Percentiles rank a stretch among this genome's conserved stretches.
phyloP scores from a whole-genome alignment of 108 stramenopile species.

The Skeletonema potamos region DNA sequence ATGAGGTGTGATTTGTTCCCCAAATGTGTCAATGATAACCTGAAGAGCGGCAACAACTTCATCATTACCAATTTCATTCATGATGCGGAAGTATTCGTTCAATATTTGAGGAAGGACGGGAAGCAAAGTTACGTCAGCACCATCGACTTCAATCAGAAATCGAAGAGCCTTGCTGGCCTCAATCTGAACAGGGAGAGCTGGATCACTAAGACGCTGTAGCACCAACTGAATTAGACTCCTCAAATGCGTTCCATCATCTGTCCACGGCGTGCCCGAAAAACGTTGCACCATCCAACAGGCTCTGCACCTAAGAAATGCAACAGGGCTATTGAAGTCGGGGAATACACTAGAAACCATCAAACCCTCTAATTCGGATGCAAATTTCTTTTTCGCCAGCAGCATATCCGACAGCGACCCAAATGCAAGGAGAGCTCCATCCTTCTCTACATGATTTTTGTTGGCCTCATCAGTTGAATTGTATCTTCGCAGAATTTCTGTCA shows the following conservation, averaged over 20 bases:
- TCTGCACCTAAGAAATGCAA: conserved; percentile 90
- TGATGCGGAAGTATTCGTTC: conserved; percentile 96
- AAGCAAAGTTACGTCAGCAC: conserved; percentile 83
- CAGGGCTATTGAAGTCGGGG: conserved; percentile 91
- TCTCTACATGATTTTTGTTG: conserved; percentile 83
- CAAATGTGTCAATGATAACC: conserved; percentile 92
- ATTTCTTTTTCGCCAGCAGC: conserved; percentile 82
- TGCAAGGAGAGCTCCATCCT: conserved; percentile 90
- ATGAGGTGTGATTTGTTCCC: conserved; percentile 94
- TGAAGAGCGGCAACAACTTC: conserved; percentile 93
- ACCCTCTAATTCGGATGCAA: conserved; percentile 77
- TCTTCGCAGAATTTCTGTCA: conserved; percentile 80
- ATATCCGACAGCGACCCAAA: conserved; percentile 87
- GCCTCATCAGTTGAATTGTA: conserved; percentile 76
- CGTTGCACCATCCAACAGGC: conserved; percentile 96
- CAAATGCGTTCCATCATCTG: conserved; percentile 77
- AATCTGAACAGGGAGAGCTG: conserved; percentile 96
- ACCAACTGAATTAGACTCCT: conserved; percentile 67
- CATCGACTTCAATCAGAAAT: conserved; percentile 89
- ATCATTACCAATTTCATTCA: conserved; percentile 97
- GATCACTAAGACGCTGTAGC: conserved; percentile 86
- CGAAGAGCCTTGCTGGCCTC: conserved; percentile 94
- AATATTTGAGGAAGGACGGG: conserved; percentile 92
- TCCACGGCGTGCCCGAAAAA: conserved; percentile 76
- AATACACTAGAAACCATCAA: conserved; percentile 89